Percentiles rank a stretch among this genome's conserved stretches.
Evolutionary conservation across 2,329 filamentous ascomycete species (phyloP).

Genomic region (Botrytis aclada): DNA sequence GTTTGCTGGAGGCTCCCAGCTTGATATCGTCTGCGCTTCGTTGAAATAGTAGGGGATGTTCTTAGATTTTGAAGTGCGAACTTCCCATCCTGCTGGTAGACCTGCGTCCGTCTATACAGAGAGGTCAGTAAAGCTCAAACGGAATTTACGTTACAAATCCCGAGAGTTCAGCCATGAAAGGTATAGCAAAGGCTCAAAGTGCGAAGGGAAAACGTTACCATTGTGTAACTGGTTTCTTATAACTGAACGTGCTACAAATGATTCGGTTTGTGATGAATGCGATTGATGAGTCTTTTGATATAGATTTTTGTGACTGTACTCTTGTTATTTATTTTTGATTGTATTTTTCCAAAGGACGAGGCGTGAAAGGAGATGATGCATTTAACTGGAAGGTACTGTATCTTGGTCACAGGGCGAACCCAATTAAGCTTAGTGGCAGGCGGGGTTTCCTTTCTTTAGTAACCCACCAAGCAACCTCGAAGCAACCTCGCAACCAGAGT

Average conservation of each 20-base stretch:
- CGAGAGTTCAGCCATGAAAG: background rate
- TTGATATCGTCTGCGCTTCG: slow-evolving; percentile 75
- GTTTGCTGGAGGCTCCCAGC: slow-evolving; percentile 88
- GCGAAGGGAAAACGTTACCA: slow-evolving; percentile 14
- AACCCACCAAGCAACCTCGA: slow-evolving; percentile 1
- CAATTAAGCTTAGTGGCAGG: slow-evolving; percentile 5
- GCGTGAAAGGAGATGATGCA: background rate
- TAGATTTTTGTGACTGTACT: background rate
- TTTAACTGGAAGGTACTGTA: slow-evolving; percentile 7
- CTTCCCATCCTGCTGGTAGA: slow-evolving; percentile 85
- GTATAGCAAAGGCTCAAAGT: background rate
- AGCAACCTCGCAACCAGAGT: background rate
- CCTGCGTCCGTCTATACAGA: slow-evolving; percentile 64
- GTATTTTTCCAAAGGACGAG: background rate
- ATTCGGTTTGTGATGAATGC: background rate
- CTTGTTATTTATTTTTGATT: background rate
- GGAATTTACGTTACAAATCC: background rate
- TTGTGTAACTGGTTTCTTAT: background rate
- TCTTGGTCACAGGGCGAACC: slow-evolving; percentile 15
- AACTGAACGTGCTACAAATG: background rate
- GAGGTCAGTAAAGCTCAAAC: slow-evolving; percentile 8
- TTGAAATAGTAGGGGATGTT: slow-evolving; percentile 99
- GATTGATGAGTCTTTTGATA: background rate
- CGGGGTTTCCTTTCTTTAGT: slow-evolving; percentile 9
- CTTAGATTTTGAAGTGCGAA: slow-evolving; percentile 97